Evolutionary conservation across 73 alveolate species (phyloP), one percentile per base, ranked within the genome.

Genomic region (Stentor coeruleus): DNA sequence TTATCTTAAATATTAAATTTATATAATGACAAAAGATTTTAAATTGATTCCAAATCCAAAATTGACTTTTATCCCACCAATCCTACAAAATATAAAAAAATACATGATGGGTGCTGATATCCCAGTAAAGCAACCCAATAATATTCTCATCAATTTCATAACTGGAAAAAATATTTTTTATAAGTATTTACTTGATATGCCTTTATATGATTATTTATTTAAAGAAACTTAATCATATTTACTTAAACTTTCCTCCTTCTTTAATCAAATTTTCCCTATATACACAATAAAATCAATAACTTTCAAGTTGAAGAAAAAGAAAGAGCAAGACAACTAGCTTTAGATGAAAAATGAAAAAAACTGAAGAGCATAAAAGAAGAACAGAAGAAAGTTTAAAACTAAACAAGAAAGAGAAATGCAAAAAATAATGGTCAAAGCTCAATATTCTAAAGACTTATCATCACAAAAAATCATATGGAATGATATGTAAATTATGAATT

Each of bases 221-320:
- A n/a, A n/a, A n/a, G n/a, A n/a, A n/a, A n/a, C n/a, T n/a, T n/a
- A n/a, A n/a, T n/a, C n/a, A n/a, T n/a, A n/a, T n/a, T n/a, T n/a
- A n/a, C n/a, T n/a, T n/a, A n/a, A n/a, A n/a, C n/a, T n/a, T n/a
- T n/a, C n/a, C n/a, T n/a, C n/a, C n/a, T n/a, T n/a, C n/a, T n/a
- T n/a, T n/a, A n/a, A n/a, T n/a, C n/a, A n/a, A n/a, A n/a, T n/a
- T n/a, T n/a, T n/a, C n/a, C n/a, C n/a, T n/a, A n/a, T n/a, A n/a
- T n/a, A n/a, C n/a, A n/a, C n/a, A n/a, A n/a, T n/a, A n/a, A n/a
- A n/a, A n/a, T n/a, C n/a, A n/a, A n/a, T n/a, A n/a, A n/a, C n/a
- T n/a, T n/a, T n/a, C 79, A 66, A 2, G 33, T 20, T 26, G 79
- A 66, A 66, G 79, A 66, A 66, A 66, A 2, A 33, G 79, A 66